These are phyloP conservation scores for Aleurites moluccanus DNA, from an alignment of 441 rosid species.

Conservation along the genomic window DNA sequence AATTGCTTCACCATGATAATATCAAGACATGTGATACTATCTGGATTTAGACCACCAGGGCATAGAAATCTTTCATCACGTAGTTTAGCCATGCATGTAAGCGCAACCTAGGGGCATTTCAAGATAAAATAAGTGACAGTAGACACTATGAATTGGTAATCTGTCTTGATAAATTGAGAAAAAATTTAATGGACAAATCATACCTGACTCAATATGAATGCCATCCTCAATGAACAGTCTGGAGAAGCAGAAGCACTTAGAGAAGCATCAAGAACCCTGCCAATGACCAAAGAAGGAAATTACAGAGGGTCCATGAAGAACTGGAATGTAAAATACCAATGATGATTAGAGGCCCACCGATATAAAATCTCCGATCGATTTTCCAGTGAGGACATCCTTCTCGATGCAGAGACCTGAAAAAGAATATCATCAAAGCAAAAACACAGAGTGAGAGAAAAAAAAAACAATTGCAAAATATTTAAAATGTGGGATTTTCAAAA, in stretches of 20 bases:
- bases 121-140: slow-evolving; percentile 16
- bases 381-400: slow-evolving; percentile 70
- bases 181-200: not conserved
- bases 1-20: slow-evolving; percentile 78
- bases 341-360: slow-evolving; percentile 52
- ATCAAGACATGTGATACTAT: slow-evolving; percentile 80
- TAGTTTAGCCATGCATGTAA: slow-evolving; percentile 95
- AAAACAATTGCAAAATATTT: slow-evolving; percentile 1
- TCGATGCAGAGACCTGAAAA: slow-evolving; percentile 76
- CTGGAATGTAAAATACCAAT: slow-evolving; percentile 15
- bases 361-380: slow-evolving; percentile 78
- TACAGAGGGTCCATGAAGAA: slow-evolving; percentile 29
- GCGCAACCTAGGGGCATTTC: slow-evolving; percentile 67
- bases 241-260: slow-evolving; percentile 94
- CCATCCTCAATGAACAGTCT: slow-evolving; percentile 95
- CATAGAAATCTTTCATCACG: slow-evolving; percentile 83
- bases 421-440: slow-evolving; percentile 14
- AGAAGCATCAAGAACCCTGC: slow-evolving; percentile 92
- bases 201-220: slow-evolving; percentile 82
- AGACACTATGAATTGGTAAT: slow-evolving; percentile 12
- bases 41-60: slow-evolving; percentile 70
- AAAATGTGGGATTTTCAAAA: not conserved
- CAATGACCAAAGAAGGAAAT: slow-evolving; percentile 33
- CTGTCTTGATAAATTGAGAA: not conserved
- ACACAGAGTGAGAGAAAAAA: slow-evolving; percentile 7